Evolutionary conservation across 352 stramenopile genomes (phyloP), one percentile per base, ranked within the genome.

Genomic region (Hyaloperonospora arabidopsidis): DNA sequence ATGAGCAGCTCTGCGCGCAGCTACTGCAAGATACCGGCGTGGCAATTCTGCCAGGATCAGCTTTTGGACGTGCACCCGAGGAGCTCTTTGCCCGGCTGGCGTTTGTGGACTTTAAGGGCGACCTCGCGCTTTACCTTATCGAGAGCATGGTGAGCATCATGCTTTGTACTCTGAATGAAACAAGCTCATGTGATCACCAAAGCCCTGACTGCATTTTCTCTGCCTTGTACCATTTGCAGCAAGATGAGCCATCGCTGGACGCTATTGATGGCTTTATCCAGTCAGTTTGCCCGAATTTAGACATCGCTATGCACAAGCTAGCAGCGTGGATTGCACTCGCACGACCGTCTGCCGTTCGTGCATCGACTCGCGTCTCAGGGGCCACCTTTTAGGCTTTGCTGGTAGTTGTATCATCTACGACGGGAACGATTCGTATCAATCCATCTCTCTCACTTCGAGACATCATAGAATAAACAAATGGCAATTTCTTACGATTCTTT

Each of bases 31-130:
- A 89, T 63, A 95, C 85, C 5, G 84, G 84, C 14, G 85, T 95
- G 13, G 85, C 85, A 40, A 86, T 95, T 43, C 64, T 95, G 8
- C 85, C 85, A 0, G 85, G 85, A 15, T 93, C 85, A 5, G 84
- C 71, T 25, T 95, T 95, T 52, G 85, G 85, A 12, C 78, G 85
- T n/a, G 67, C 65, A 10, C 72, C 77, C 1, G 63, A 85, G 15
- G 84, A 95, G 54, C 72, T 93, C 29, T 90, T 86, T 46, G 81
- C 76, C 21, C 81, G 85, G 0, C 68, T 95, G 32, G 85, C 85
- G 5, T 93, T 90, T 51, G 85, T 95, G 1, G 85, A 93, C 57
- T 95, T 95, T 47, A 91, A 93, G 56, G 85, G 85, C 48, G 85
- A 92, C 21, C 79, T 93, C 40, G 81, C 85, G 15, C 65, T 95